Evolutionary conservation across 2,329 filamentous ascomycete genomes (phyloP).

Genomic region (Penicillium freii): DNA sequence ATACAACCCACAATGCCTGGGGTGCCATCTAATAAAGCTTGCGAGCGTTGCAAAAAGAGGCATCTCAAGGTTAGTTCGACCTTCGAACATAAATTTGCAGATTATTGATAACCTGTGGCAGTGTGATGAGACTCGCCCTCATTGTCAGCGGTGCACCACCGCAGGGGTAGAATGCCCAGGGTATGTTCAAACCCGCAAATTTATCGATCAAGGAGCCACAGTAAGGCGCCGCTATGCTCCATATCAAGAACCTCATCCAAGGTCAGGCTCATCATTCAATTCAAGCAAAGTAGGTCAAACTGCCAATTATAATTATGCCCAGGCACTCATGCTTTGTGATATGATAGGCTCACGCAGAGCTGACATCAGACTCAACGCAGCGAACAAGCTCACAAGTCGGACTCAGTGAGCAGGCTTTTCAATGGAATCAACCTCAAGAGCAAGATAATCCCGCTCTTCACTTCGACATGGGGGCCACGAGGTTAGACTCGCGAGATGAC

Average conservation of each 20-base stretch:
- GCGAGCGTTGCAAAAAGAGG: slow-evolving; percentile 41
- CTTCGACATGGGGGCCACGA: neutral
- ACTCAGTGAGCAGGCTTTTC: neutral
- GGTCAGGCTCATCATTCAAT: neutral
- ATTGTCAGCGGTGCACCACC: slow-evolving; percentile 38
- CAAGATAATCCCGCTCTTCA: neutral
- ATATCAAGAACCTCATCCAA: slow-evolving; percentile 31
- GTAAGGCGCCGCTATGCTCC: slow-evolving; percentile 42
- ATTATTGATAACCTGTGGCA: slow-evolving; percentile 13
- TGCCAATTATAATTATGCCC: neutral
- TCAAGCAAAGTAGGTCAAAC: slow-evolving; percentile 6
- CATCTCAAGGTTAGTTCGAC: slow-evolving; percentile 36
- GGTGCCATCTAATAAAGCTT: slow-evolving; percentile 42
- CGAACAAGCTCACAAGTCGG: neutral
- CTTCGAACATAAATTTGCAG: neutral
- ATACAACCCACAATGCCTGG: slow-evolving; percentile 33
- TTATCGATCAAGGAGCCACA: slow-evolving; percentile 44
- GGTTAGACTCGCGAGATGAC: neutral
- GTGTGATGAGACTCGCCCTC: slow-evolving; percentile 43
- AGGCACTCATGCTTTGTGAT: slow-evolving; percentile 1
- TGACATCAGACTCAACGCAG: neutral
- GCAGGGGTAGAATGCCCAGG: slow-evolving; percentile 42
- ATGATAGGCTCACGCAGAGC: slow-evolving; percentile 3
- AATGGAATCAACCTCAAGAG: neutral
- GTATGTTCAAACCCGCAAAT: slow-evolving; percentile 46